Percentiles rank a stretch among this genome's conserved stretches.
Conservation (phyloP, 2,329 filamentous ascomycete genomes). For the Bertia moriformis region DNA sequence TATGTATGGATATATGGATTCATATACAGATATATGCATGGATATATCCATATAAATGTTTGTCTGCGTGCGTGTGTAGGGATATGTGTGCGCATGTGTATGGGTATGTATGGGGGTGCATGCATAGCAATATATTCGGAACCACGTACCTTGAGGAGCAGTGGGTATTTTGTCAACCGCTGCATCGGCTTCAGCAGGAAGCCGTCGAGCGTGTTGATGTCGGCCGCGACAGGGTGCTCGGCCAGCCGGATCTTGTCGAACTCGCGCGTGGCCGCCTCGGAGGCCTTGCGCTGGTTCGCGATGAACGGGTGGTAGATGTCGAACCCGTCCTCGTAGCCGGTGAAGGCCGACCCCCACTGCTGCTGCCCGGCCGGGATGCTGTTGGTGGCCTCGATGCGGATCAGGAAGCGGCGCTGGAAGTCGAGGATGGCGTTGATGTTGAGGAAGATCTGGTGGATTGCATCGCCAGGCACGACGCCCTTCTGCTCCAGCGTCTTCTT, state of each 20-base stretch:
- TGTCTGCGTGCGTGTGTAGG: no score
- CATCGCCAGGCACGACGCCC: conserved; percentile 75
- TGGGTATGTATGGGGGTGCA: no score
- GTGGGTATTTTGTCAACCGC: conserved; percentile 81
- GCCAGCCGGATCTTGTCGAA: conserved; percentile 75
- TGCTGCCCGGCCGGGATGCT: conserved; percentile 63
- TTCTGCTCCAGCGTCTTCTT: conserved; percentile 82
- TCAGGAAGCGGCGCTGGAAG: conserved; percentile 87
- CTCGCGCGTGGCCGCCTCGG: conserved; percentile 66
- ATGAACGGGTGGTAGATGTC: conserved; percentile 94
- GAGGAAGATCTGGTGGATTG: conserved; percentile 85
- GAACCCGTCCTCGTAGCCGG: conserved; percentile 72
- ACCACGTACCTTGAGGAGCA: conserved; percentile 68
- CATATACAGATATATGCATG: no score
- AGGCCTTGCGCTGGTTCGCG: conserved; percentile 85
- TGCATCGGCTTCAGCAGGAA: conserved; percentile 97
- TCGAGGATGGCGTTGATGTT: conserved; percentile 92
- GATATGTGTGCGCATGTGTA: no score
- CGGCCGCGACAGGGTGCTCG: conserved; percentile 66
- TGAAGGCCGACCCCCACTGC: conserved; percentile 89
- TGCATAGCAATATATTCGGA: no score
- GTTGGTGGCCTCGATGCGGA: conserved; percentile 90
- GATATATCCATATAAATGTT: no score
- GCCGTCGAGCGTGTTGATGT: conserved; percentile 74
- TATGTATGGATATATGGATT: no score